Base-by-base conservation (phyloP, 257 asterid species). In the Penstemon eatonii region DNA sequence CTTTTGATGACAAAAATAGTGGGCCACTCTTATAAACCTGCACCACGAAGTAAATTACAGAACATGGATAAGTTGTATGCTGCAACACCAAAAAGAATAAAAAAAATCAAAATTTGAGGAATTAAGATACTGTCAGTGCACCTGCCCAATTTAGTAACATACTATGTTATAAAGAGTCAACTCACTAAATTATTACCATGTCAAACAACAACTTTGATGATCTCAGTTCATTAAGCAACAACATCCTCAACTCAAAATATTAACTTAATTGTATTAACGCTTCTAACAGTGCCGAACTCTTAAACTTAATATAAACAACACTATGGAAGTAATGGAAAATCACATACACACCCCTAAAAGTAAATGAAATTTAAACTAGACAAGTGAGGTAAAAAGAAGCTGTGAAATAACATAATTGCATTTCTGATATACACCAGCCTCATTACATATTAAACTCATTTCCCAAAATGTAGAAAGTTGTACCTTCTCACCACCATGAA, bases 1-100 rank as follows among this genome's bases (percentile, higher is more conserved):
- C 99, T 91, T 83, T 94, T 56, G 98, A 94, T 70, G 99, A 91
- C 77, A 94, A 76, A 83, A 84, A 94, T 50, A 94, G 87, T 58
- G 96, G 95, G 61, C 99, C 99, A 56, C 88, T 87, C 81, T 83
- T 94, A 81, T 87, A 91, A 54, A 94, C 96, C 99, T 94, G 99
- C 86, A 83, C 61, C 54, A 73, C 9, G 54, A 78, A 37, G 51
- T 47, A 55, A 72, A 55, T 25, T 41, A 62, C 37, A 56, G 64
- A 71, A 9, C 60, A 55, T 60, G 49, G 40, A 54, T 67, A 69
- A 71, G 70, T 69, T 42, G 60, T 36, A 40, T 33, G 57, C 40
- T 25, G 52, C 61, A 50, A 42, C 33, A n/a, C 19, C 33, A 19
- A 42, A 19, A 12, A 6, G 5, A 12, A 42, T 3, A 7, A 13